Evolutionary conservation across 495 filamentous ascomycete species (phyloP).

Genomic region (Aspergillus sparsus): DNA sequence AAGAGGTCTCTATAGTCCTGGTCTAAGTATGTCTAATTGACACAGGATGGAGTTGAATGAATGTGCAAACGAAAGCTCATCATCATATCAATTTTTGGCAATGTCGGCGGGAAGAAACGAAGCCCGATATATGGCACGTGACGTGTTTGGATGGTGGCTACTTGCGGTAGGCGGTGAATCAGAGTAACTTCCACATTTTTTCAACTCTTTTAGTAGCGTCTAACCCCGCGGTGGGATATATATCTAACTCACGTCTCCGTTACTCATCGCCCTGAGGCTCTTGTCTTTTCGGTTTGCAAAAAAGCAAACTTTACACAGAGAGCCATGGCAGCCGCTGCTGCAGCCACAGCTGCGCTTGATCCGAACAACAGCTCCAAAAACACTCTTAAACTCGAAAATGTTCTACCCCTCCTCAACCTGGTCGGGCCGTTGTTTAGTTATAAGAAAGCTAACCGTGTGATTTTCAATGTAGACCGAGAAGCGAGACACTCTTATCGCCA

Average conservation of each 20-base stretch:
- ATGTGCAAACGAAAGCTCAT: slow-evolving; percentile 15
- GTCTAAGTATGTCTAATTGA: slow-evolving; percentile 1
- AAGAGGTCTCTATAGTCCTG: slow-evolving; percentile 1
- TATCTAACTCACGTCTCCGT: slow-evolving; percentile 3
- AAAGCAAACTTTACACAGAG: slow-evolving; percentile 25
- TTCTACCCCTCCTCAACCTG: slow-evolving; percentile 38
- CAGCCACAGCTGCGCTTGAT: slow-evolving; percentile 58
- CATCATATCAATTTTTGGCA: slow-evolving; percentile 15
- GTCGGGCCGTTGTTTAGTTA: slow-evolving; percentile 10
- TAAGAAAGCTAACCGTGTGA: slow-evolving; percentile 17
- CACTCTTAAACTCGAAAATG: slow-evolving; percentile 75
- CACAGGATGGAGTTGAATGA: slow-evolving; percentile 4
- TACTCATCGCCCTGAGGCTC: slow-evolving; percentile 20
- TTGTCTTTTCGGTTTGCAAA: slow-evolving; percentile 29
- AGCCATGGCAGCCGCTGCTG: slow-evolving; percentile 58
- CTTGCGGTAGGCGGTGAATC: slow-evolving; percentile 23
- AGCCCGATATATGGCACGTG: slow-evolving; percentile 26
- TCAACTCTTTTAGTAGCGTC: slow-evolving; percentile 18
- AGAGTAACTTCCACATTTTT: slow-evolving; percentile 26
- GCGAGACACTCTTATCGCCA: slow-evolving; percentile 79
- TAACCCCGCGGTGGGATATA: slow-evolving; percentile 33
- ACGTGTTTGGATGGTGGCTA: background rate
- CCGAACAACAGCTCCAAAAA: slow-evolving; percentile 62
- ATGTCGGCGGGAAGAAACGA: slow-evolving; percentile 25
- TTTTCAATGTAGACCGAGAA: slow-evolving; percentile 72